These are phyloP conservation scores for Sapria himalayana DNA, from an alignment of 345 rosid genomes.

Conservation along the genomic window DNA sequence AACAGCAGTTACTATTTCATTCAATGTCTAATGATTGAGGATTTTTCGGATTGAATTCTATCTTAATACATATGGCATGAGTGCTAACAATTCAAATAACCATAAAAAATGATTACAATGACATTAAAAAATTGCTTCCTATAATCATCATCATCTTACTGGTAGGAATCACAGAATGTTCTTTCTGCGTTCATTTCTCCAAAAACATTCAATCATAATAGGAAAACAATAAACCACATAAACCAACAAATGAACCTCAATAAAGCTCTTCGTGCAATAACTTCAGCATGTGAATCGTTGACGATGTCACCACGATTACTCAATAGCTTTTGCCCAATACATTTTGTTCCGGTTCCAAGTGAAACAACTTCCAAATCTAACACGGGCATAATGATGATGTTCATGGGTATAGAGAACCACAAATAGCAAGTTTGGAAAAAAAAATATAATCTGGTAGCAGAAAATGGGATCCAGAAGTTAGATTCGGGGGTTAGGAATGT, in stretches of 20 bases:
- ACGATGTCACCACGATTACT: slow-evolving; percentile 58
- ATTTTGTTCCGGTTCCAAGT: slow-evolving; percentile 79
- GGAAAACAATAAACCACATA: neutral
- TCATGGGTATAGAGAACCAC: too few species aligned
- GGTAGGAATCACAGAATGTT: too few species aligned
- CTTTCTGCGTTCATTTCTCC: too few species aligned
- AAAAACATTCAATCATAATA: neutral
- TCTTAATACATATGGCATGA: neutral
- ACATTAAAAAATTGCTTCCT: too few species aligned
- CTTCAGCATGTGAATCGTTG: slow-evolving; percentile 82
- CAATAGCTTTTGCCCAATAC: slow-evolving; percentile 39
- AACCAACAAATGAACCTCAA: slow-evolving; percentile 23
- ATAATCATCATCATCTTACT: too few species aligned
- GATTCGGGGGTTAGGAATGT: neutral
- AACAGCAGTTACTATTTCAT: too few species aligned
- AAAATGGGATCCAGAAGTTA: neutral
- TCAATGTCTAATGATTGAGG: too few species aligned
- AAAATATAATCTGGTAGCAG: too few species aligned
- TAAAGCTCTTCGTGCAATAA: slow-evolving; percentile 61
- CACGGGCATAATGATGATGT: neutral
- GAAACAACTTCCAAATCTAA: slow-evolving; percentile 51
- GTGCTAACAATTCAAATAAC: neutral
- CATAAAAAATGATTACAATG: too few species aligned
- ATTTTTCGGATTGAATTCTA: too few species aligned
- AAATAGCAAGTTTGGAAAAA: too few species aligned